Evolutionary conservation across 305 asterid genomes (phyloP), one percentile per base, ranked within the genome.

Genomic region (Rubia tinctorum): DNA sequence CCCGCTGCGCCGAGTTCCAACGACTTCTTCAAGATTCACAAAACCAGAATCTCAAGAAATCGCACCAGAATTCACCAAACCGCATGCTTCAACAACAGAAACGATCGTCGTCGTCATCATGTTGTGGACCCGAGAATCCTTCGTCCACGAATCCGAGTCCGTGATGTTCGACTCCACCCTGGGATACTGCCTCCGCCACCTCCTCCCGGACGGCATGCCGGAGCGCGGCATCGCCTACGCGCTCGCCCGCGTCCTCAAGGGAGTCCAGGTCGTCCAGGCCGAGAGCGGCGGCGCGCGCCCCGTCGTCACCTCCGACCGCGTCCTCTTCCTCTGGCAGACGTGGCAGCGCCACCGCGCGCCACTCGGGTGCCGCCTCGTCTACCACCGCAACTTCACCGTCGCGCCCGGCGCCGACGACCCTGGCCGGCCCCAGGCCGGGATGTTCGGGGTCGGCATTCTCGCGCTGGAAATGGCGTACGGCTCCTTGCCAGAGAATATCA

Each of bases 391-490:
- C 2, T 22, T 5, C 5, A 11, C 44, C 23, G 18, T 37, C n/a
- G 27, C 22, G 0, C 2, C 25, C 45, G 43, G 18, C 7, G 18
- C 25, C 10, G 13, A 37, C 14, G 49, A 18, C n/a, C 30, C 66
- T 7, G 1, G 12, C 11, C 11, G 51, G 17, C 49, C 17, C 2
- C 27, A 66, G 6, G 70, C 40, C 44, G 70, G 70, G 3, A 0
- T 66, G 13, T 39, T 51, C 53, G 70, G 70, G 5, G 70, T n/a
- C 18, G 70, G 70, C 2, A 66, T 66, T n/a, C 27, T 66, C 0
- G 70, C 70, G 0, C 30, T 66, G 53, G 70, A 66, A 10, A 37
- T 66, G 53, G 70, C 53, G 5, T 66, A 66, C 44, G 70, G 70
- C 0, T 66, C 51, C 7, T 66, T 66, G 15, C 69, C 69, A 7